A percentile compares a stretch with the other conserved stretches of the same genome.
Evolutionary conservation across 2,329 filamentous ascomycete genomes (phyloP).

Genomic region (Cadophora malorum): DNA sequence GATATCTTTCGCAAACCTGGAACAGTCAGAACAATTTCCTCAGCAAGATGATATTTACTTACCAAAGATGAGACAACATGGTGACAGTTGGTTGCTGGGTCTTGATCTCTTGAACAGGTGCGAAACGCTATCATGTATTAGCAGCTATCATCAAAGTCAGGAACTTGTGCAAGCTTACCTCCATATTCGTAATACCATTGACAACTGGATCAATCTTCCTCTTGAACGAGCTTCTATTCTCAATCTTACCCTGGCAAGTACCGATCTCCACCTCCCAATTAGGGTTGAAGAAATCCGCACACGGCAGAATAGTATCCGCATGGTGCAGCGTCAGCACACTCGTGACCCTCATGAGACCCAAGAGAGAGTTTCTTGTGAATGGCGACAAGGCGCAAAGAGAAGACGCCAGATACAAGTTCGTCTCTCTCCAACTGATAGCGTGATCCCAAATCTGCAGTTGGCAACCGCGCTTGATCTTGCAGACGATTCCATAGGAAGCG

Average conservation of each 20-base stretch:
- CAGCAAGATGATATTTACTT: not conserved
- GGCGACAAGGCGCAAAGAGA: conserved; percentile 37
- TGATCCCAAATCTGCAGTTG: conserved; percentile 69
- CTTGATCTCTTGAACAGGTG: conserved; percentile 64
- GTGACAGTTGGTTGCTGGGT: conserved; percentile 65
- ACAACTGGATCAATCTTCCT: conserved; percentile 66
- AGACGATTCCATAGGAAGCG: conserved; percentile 65
- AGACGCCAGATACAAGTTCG: conserved; percentile 41
- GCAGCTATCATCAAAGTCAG: not conserved
- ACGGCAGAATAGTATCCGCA: conserved; percentile 63
- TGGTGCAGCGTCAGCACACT: conserved; percentile 48
- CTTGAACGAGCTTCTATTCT: conserved; percentile 61
- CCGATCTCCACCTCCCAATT: conserved; percentile 69
- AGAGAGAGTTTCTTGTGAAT: conserved; percentile 40
- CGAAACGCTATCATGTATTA: conserved; percentile 52
- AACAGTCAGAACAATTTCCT: not conserved
- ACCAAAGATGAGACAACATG: conserved; percentile 65
- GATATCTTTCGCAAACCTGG: conserved; percentile 60
- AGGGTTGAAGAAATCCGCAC: conserved; percentile 66
- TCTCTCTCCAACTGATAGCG: conserved; percentile 64
- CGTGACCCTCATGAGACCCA: conserved; percentile 36
- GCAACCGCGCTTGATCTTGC: conserved; percentile 64
- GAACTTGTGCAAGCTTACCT: conserved; percentile 15
- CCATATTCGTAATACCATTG: conserved; percentile 67
- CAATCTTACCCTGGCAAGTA: conserved; percentile 60